Evolutionary conservation across 176 grass and related monocot species (phyloP).

Genomic region (Poa annua): DNA sequence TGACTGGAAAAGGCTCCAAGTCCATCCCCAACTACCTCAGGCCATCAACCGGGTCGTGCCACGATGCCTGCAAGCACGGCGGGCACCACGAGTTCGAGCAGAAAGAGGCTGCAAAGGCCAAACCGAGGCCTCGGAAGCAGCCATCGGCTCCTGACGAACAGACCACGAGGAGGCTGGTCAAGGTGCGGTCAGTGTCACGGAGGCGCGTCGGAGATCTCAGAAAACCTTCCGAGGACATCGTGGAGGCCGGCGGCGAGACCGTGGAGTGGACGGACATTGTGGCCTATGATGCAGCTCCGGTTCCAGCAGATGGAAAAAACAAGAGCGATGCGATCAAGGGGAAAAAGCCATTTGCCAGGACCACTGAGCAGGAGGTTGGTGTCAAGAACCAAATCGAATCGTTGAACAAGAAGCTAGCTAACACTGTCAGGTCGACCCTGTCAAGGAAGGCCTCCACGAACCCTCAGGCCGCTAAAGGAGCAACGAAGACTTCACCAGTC

Average conservation of each 20-base stretch:
- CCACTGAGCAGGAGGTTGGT: not conserved
- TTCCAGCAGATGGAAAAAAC: not conserved
- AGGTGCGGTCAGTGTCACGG: constrained; percentile 51
- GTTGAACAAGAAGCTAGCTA: constrained; percentile 23
- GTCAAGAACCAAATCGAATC: constrained; percentile 18
- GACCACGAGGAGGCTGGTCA: constrained; percentile 33
- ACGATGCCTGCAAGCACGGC: constrained; percentile 74
- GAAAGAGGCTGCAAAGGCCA: constrained; percentile 15
- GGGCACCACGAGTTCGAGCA: constrained; percentile 41
- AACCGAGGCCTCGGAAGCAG: constrained; percentile 27
- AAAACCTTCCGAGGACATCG: constrained; percentile 5
- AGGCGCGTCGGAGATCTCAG: constrained; percentile 39
- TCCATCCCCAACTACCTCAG: constrained; percentile 53
- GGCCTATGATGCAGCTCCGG: constrained; percentile 39
- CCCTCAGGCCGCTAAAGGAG: not conserved
- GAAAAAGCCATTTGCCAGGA: constrained; percentile 26
- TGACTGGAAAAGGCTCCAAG: not conserved
- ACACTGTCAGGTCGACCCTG: constrained; percentile 41
- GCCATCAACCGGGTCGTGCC: constrained; percentile 64
- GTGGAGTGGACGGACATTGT: constrained; percentile 73
- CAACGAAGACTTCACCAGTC: not conserved
- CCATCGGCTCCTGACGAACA: constrained; percentile 7
- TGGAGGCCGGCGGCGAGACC: not conserved
- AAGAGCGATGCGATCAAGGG: constrained; percentile 36
- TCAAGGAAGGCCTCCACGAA: constrained; percentile 17